Conservation (phyloP, 176 grass and related monocot species). For the Triticum dicoccoides region DNA sequence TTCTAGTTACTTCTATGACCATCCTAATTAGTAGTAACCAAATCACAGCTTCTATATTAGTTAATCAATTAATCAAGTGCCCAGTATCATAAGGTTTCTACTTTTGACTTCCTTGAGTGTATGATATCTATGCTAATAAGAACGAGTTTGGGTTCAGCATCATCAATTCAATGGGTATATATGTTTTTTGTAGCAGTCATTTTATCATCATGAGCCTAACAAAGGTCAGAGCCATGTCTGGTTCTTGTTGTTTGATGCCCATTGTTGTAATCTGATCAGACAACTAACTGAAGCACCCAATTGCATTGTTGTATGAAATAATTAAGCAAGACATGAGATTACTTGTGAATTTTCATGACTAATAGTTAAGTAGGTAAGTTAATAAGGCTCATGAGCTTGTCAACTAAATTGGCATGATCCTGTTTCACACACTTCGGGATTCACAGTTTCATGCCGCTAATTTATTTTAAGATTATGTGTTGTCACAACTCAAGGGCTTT, state of each 20-base stretch:
- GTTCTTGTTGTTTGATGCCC: background rate
- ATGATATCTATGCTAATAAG: conserved; percentile 13
- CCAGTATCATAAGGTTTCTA: background rate
- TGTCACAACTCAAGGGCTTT: background rate
- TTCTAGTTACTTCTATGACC: conserved; percentile 31
- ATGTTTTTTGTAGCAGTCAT: background rate
- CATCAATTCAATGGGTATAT: background rate
- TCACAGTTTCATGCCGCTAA: conserved; percentile 21
- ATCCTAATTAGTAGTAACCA: conserved; percentile 25
- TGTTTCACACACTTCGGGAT: background rate
- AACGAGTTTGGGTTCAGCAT: conserved; percentile 25
- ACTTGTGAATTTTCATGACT: background rate
- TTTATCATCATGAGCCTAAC: background rate
- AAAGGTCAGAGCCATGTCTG: background rate
- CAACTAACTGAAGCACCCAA: background rate
- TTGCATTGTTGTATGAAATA: background rate
- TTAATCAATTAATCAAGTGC: conserved; percentile 19
- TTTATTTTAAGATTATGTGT: background rate
- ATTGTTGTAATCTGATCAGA: background rate
- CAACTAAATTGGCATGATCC: background rate
- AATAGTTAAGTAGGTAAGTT: background rate
- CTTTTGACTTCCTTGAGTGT: conserved; percentile 25
- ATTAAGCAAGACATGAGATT: background rate
- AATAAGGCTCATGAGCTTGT: background rate
- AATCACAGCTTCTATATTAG: conserved; percentile 30